Evolutionary conservation across 345 rosid species (phyloP).

Genomic region (Aegle marmelos): DNA sequence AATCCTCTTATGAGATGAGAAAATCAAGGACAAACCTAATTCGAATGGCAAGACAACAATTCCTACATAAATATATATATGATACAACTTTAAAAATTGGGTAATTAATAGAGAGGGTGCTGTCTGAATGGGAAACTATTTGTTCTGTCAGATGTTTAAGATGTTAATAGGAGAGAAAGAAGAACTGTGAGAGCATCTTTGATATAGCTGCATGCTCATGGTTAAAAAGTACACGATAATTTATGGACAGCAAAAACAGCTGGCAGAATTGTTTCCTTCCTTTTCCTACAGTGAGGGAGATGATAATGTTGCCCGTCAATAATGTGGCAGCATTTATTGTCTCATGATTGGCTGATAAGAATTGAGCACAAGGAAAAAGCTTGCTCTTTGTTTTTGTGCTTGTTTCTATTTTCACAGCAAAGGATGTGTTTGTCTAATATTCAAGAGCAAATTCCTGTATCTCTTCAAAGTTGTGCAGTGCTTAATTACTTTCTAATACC

Average conservation of each 20-base stretch:
- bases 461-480: neutral
- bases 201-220: neutral
- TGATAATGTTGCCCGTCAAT: neutral
- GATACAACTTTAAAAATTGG: neutral
- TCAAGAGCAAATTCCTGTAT: neutral
- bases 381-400: neutral
- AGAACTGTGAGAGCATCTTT: neutral
- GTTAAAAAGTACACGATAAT: neutral
- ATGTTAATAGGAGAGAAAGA: neutral
- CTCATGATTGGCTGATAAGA: neutral
- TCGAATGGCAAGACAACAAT: neutral
- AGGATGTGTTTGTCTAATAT: neutral
- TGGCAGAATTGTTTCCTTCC: neutral
- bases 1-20: neutral
- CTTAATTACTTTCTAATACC: neutral
- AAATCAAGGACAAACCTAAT: neutral
- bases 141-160: neutral
- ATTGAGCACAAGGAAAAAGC: neutral
- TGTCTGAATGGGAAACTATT: neutral
- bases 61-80: no score
- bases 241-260: neutral
- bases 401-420: neutral
- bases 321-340: neutral
- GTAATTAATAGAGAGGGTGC: neutral
- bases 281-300: neutral